Percentiles rank a stretch among this genome's conserved stretches.
phyloP scores from a whole-genome alignment of 352 stramenopile species.

The Globisporangium carolinianum region DNA sequence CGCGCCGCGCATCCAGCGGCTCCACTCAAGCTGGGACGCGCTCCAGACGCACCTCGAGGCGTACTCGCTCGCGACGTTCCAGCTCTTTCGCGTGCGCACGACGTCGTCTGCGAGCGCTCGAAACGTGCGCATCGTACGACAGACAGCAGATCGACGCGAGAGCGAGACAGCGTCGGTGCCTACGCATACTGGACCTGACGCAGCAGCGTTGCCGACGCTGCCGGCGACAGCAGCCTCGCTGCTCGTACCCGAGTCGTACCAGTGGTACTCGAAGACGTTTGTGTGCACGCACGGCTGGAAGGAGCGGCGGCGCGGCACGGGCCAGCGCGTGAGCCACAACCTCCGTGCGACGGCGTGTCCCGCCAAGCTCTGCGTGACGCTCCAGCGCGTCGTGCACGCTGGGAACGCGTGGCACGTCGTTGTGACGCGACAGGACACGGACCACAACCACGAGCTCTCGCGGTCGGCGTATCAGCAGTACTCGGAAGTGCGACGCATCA shows the following conservation, averaged over 20 bases:
- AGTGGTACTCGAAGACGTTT: constrained; percentile 82
- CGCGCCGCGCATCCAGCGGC: constrained; percentile 35
- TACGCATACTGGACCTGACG: too few species aligned
- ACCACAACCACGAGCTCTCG: constrained; percentile 76
- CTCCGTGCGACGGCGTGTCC: constrained; percentile 58
- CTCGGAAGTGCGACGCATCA: constrained; percentile 56
- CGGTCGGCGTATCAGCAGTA: constrained; percentile 53
- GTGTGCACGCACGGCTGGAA: constrained; percentile 79
- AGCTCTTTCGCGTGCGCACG: constrained; percentile 69
- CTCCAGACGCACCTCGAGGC: constrained; percentile 54
- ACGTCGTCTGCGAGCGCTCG: constrained; percentile 63
- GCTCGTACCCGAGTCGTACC: constrained; percentile 42
- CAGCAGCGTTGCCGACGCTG: neutral
- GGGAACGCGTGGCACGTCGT: constrained; percentile 48
- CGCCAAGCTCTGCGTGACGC: constrained; percentile 61
- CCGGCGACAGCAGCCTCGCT: constrained; percentile 4
- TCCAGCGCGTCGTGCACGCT: constrained; percentile 37
- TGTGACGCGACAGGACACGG: constrained; percentile 58
- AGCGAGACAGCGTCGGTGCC: neutral
- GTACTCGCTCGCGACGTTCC: constrained; percentile 55
- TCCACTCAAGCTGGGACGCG: constrained; percentile 42
- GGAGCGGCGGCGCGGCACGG: constrained; percentile 52
- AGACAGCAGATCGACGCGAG: constrained; percentile 25
- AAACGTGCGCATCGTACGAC: constrained; percentile 49
- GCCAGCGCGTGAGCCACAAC: constrained; percentile 64